Percentiles rank a stretch among this genome's conserved stretches.
Evolutionary conservation across 352 stramenopile species (phyloP).

Genomic region (Elongisporangium anandrum): DNA sequence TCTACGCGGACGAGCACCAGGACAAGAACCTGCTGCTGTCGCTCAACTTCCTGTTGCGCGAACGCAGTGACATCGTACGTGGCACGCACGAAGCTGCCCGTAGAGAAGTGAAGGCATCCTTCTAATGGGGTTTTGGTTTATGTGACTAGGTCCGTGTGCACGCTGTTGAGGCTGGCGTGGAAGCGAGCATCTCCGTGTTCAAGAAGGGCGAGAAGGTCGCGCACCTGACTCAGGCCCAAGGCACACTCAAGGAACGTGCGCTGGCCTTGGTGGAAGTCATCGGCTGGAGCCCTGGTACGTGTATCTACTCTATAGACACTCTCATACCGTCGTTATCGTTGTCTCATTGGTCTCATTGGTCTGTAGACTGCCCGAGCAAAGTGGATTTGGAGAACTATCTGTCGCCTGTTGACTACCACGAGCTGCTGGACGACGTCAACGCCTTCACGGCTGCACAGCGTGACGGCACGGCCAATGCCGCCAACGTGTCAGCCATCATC

Average conservation of each 20-base stretch:
- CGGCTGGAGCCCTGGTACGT: conserved; percentile 52
- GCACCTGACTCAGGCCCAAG: conserved; percentile 31
- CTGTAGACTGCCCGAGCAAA: conserved; percentile 37
- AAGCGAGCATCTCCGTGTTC: conserved; percentile 43
- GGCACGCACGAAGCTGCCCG: background rate
- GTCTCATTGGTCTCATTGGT: background rate
- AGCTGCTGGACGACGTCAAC: conserved; percentile 53
- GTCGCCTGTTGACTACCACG: conserved; percentile 54
- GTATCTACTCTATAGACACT: background rate
- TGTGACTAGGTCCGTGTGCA: conserved; percentile 35
- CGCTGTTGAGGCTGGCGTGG: conserved; percentile 20
- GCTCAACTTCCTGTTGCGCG: conserved; percentile 56
- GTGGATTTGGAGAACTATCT: conserved; percentile 55
- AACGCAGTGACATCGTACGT: conserved; percentile 56
- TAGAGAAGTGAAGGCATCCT: too few relatives aligned
- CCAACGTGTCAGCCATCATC: conserved; percentile 78
- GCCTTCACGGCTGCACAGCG: conserved; percentile 62
- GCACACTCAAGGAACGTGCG: conserved; percentile 46
- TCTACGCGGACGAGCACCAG: conserved; percentile 26
- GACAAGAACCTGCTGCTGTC: conserved; percentile 44
- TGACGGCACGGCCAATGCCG: conserved; percentile 76
- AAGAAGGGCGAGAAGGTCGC: conserved; percentile 36
- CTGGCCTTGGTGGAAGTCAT: conserved; percentile 42
- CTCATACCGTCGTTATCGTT: background rate
- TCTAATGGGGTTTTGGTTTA: conserved; percentile 2